Evolutionary conservation across 2,329 filamentous ascomycete genomes (phyloP).

Genomic region (Celoporthe dispersa): DNA sequence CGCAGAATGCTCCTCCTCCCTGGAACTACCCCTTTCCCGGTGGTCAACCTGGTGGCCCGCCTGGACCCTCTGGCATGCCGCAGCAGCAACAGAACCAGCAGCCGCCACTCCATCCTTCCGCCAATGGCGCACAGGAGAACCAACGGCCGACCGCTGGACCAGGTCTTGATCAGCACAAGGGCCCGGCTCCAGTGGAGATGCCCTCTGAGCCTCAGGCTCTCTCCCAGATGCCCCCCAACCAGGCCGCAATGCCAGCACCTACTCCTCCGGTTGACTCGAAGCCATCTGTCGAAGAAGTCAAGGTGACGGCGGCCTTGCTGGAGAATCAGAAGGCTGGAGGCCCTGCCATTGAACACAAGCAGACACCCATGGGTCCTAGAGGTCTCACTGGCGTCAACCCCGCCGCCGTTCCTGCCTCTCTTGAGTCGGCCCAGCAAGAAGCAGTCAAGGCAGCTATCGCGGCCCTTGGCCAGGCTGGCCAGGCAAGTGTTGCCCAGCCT

Average conservation of each 20-base stretch:
- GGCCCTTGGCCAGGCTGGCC: conserved; percentile 57
- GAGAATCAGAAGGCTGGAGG: conserved; percentile 41
- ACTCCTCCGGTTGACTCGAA: conserved; percentile 72
- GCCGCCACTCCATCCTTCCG: conserved; percentile 30
- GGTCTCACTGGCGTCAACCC: conserved; percentile 62
- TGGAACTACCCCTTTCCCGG: conserved; percentile 67
- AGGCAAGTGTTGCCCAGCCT: conserved; percentile 37
- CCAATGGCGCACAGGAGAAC: conserved; percentile 35
- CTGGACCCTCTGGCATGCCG: conserved; percentile 33
- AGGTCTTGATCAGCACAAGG: conserved; percentile 52
- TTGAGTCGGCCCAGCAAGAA: conserved; percentile 57
- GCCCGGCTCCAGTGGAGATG: conserved; percentile 44
- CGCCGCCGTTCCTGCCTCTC: conserved; percentile 64
- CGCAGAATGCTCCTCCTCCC: conserved; percentile 64
- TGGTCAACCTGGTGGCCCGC: conserved; percentile 37
- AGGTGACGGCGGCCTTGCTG: conserved; percentile 59
- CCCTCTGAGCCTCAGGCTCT: conserved; percentile 59
- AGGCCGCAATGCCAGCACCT: conserved; percentile 50
- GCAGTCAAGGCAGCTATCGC: conserved; percentile 76
- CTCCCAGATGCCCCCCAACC: conserved; percentile 51
- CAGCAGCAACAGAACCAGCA: conserved; percentile 40
- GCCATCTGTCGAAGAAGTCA: conserved; percentile 58
- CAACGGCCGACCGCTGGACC: conserved; percentile 59
- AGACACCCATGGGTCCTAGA: conserved; percentile 53
- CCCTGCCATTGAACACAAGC: conserved; percentile 36